Base-by-base conservation (phyloP, 2,329 filamentous ascomycete species). In the Sarocladium brachiariae region DNA sequence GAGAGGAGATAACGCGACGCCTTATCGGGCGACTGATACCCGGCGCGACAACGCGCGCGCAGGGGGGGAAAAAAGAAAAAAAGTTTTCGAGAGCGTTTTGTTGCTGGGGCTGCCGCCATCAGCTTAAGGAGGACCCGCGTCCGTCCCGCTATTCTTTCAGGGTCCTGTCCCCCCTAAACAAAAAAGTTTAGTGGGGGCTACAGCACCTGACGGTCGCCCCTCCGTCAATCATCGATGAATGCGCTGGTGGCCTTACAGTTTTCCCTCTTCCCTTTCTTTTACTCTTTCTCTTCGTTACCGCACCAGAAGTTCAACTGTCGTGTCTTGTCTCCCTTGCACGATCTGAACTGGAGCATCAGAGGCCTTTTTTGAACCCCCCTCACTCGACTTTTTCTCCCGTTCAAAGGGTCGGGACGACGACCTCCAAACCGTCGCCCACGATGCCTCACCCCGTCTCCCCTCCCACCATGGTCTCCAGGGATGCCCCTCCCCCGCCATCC, bases 401-500 rank as follows among this genome's bases (percentile, higher is more conserved):
- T 8, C 19, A 11, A 14, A 47, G 43, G 43, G 43, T 47, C 43
- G 43, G 43, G 43, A 45, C 39, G 25, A 47, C 43, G 27, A 30
- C 27, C 27, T 30, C 43, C 19, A 16, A 47, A 16, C 10, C 19
- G 27, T 33, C 38, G 27, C 46, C 51, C 54, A 62, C 59, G 56
- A 76, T 75, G 72, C 71, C 72, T 72, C 72, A 75, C 60, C 70
- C 70, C 54, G 65, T 74, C 55, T 68, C 73, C 59, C 72, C 74
- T 61, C 74, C 72, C 52, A 66, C 67, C 59, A 70, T 75, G 69
- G 70, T 76, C 58, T 71, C 71, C 58, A 68, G 69, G 57, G 71
- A 69, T 57, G 67, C 71, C 61, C 65, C 72, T 65, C 74, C 76
- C 58, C 74, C 82, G 56, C 84, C 85, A 55, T 77, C 82, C 27